phyloP scores from a whole-genome alignment of 2,329 filamentous ascomycete species.

The Penicillium sp. region DNA sequence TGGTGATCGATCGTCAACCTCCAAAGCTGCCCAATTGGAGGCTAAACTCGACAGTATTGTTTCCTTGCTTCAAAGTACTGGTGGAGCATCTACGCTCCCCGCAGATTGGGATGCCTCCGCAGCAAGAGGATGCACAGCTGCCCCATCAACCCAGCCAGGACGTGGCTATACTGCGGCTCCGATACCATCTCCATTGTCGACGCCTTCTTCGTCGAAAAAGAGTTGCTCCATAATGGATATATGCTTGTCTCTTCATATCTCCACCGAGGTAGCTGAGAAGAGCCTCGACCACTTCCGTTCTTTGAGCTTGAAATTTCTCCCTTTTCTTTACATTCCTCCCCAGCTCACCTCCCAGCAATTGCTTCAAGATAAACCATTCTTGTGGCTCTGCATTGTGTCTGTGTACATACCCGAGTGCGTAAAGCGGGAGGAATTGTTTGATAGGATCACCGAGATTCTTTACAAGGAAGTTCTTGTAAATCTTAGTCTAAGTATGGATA shows the following conservation, averaged over 20 bases:
- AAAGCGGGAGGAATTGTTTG: slow-evolving; percentile 13
- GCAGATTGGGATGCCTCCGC: slow-evolving; percentile 14
- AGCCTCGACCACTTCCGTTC: slow-evolving; percentile 17
- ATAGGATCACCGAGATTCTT: slow-evolving; percentile 18
- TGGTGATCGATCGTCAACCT: slow-evolving; percentile 24
- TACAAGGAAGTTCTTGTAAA: slow-evolving; percentile 20
- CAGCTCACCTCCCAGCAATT: slow-evolving; percentile 25
- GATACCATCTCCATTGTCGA: slow-evolving; percentile 5
- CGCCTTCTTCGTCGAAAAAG: not conserved
- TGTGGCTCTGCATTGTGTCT: slow-evolving; percentile 39
- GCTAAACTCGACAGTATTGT: slow-evolving; percentile 29
- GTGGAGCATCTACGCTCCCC: slow-evolving; percentile 7
- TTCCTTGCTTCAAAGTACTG: slow-evolving; percentile 26
- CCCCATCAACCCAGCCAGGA: not conserved
- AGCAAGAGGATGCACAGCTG: not conserved
- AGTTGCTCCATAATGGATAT: slow-evolving; percentile 6
- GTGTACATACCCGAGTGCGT: slow-evolving; percentile 18
- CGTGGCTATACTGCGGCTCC: not conserved
- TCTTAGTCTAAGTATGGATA: slow-evolving; percentile 16
- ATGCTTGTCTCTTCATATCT: slow-evolving; percentile 12
- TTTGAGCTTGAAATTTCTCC: slow-evolving; percentile 26
- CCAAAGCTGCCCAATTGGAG: slow-evolving; percentile 25
- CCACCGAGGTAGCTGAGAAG: slow-evolving; percentile 16
- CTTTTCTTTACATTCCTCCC: slow-evolving; percentile 22
- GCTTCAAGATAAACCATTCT: slow-evolving; percentile 32